phyloP scores from a whole-genome alignment of 2,329 filamentous ascomycete species.

The Microsporum audouinii region DNA sequence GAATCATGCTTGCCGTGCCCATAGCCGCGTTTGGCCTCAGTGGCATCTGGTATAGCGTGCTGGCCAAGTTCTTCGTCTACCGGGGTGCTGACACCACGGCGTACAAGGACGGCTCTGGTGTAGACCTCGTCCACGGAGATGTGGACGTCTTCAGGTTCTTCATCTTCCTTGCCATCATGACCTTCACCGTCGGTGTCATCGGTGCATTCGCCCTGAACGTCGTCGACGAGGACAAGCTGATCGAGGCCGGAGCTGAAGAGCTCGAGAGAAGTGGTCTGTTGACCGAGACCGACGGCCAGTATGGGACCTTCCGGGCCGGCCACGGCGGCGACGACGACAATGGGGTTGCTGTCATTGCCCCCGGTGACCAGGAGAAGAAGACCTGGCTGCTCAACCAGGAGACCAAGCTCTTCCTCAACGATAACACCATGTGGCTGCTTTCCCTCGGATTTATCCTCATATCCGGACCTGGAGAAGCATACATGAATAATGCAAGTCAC shows the following conservation, averaged over 20 bases:
- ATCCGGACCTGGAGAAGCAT: conserved; percentile 89
- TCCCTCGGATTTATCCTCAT: conserved; percentile 85
- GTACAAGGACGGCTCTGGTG: conserved; percentile 55
- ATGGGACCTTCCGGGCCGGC: conserved; percentile 34
- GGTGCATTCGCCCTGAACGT: conserved; percentile 65
- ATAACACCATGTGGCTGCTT: conserved; percentile 93
- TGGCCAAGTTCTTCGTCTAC: conserved; percentile 50
- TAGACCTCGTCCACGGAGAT: conserved; percentile 42
- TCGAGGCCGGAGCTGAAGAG: conserved; percentile 81
- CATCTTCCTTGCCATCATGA: conserved; percentile 63
- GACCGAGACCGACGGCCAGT: conserved; percentile 43
- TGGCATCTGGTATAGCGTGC: conserved; percentile 89
- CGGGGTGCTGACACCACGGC: conserved; percentile 41
- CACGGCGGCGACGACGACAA: conserved; percentile 5
- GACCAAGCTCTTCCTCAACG: conserved; percentile 70
- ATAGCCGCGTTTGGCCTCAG: conserved; percentile 89
- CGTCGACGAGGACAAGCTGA: conserved; percentile 57
- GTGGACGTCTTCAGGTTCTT: conserved; percentile 78
- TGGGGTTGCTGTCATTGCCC: conserved; percentile 21
- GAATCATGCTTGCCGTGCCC: conserved; percentile 75
- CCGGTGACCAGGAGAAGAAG: conserved; percentile 61
- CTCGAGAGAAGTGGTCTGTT: conserved; percentile 80
- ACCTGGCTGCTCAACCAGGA: conserved; percentile 84
- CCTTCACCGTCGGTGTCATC: conserved; percentile 58
- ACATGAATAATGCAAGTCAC: conserved; percentile 67